Evolutionary conservation across 345 rosid species (phyloP).

Genomic region (Luvunga scandens): DNA sequence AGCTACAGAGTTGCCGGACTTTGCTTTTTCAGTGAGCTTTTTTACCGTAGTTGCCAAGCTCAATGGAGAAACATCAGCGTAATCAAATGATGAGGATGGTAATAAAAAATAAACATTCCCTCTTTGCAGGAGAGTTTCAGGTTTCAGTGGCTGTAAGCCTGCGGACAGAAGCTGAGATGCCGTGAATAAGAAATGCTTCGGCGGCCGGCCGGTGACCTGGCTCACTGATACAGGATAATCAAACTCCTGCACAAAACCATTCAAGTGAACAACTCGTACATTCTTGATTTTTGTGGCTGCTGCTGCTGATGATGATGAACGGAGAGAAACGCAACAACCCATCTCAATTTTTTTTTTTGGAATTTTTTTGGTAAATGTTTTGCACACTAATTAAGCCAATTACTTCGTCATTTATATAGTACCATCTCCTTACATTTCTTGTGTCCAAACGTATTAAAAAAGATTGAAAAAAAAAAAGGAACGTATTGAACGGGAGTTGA

Average conservation of each 20-base stretch:
- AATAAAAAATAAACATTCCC: conserved; percentile 47
- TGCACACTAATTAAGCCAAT: not conserved
- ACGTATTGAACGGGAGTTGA: not conserved
- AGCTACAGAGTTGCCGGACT: not conserved
- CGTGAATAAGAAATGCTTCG: conserved; percentile 37
- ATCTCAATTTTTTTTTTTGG: not conserved
- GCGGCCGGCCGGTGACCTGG: conserved; percentile 27
- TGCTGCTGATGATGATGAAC: conserved; percentile 3
- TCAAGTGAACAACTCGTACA: conserved; percentile 44
- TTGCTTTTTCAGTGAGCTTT: conserved; percentile 41
- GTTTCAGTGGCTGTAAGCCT: conserved; percentile 26
- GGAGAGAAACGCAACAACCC: conserved; percentile 29
- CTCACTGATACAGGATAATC: conserved; percentile 34
- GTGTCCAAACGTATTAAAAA: too few relatives aligned
- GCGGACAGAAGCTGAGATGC: conserved; percentile 35
- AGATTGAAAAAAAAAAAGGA: too few relatives aligned
- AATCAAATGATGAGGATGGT: conserved; percentile 34
- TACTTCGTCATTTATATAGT: not conserved
- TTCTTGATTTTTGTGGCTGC: not conserved
- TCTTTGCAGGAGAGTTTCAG: conserved; percentile 24
- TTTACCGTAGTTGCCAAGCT: conserved; percentile 32
- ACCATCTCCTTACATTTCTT: not conserved
- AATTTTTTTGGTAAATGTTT: not conserved
- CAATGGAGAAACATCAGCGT: conserved; percentile 32
- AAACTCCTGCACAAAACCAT: conserved; percentile 39